Evolutionary conservation across 2,329 filamentous ascomycete genomes (phyloP), one percentile per base, ranked within the genome.

Genomic region (Waltergamsia citrina): DNA sequence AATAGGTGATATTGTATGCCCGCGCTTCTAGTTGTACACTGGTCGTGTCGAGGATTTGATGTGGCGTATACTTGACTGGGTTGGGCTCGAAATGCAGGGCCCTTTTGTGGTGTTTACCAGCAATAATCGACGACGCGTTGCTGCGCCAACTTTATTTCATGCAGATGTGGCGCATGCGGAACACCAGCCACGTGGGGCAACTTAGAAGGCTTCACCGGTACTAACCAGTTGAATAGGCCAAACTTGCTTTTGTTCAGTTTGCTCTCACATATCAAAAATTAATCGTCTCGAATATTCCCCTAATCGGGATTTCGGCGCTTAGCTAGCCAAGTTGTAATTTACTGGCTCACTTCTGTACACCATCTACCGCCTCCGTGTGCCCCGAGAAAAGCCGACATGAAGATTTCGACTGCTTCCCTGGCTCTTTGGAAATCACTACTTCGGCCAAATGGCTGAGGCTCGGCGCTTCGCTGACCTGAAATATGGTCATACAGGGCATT

Each of bases 371-470:
- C 17, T n/a, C 12, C n/a, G n/a, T n/a, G n/a, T n/a, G n/a, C n/a
- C n/a, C 12, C n/a, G 9, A 28, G 14, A n/a, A 34, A n/a, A 29
- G 18, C 22, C 34, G 34, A 46, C 40, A 59, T 59, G 55, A 56
- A 43, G 27, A 21, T 18, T 23, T 34, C 22, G 16, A 23, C 21
- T 16, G 21, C 28, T 25, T 17, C 18, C 10, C 18, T 36, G 12
- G 33, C 35, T 9, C 33, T 46, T 43, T 49, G 46, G 47, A 56
- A 42, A 49, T 50, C 43, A 37, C 41, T 45, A 42, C 47, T 48
- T 32, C 45, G 47, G 35, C 50, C 48, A 48, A 52, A 61, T 61
- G 57, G 54, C 53, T 59, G 55, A 60, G 34, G 40, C 42, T 22
- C 46, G 47, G 40, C 47, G 47, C 32, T 41, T 54, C 25, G 41